Evolutionary conservation across 148 eudicot species (phyloP).

Genomic region (Cornus suecica): DNA sequence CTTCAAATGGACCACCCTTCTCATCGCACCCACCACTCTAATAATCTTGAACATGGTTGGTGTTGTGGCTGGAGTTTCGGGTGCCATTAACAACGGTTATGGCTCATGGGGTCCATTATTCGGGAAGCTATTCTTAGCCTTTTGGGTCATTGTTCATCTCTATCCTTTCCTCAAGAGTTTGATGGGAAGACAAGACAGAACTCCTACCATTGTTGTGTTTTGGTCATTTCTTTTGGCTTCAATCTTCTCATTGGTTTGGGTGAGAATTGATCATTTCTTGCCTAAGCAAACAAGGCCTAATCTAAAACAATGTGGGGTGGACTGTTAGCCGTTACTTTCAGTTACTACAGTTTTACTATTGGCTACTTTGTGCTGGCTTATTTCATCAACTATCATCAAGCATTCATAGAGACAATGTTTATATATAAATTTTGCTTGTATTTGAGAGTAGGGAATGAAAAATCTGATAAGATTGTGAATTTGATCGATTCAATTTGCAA

Average conservation of each 20-base stretch:
- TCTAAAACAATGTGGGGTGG: constrained; percentile 93
- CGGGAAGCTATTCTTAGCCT: too few species aligned
- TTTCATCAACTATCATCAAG: background rate
- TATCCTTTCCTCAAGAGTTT: constrained; percentile 94
- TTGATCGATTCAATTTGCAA: too few species aligned
- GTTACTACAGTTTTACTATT: background rate
- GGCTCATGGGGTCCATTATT: constrained; percentile 89
- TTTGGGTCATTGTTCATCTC: constrained; percentile 93
- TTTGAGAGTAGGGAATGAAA: too few species aligned
- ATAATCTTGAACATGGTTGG: constrained; percentile 94
- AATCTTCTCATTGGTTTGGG: too few species aligned
- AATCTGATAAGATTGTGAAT: too few species aligned
- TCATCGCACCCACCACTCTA: constrained; percentile 90
- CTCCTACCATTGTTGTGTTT: constrained; percentile 93
- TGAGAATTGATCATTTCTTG: too few species aligned
- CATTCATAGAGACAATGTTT: background rate
- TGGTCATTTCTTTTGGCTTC: constrained; percentile 97
- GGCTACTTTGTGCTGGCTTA: background rate
- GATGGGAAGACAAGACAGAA: constrained; percentile 96
- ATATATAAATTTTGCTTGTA: too few species aligned
- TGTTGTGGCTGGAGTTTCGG: constrained; percentile 87
- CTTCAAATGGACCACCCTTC: constrained; percentile 96
- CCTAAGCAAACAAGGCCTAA: constrained; percentile 89
- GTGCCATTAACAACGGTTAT: constrained; percentile 90
- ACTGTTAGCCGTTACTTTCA: constrained; percentile 40